Percentiles rank a stretch among this genome's conserved stretches.
These are phyloP conservation scores for Blastocystis sp. DNA, from an alignment of 352 stramenopile genomes.

Conservation along the genomic window DNA sequence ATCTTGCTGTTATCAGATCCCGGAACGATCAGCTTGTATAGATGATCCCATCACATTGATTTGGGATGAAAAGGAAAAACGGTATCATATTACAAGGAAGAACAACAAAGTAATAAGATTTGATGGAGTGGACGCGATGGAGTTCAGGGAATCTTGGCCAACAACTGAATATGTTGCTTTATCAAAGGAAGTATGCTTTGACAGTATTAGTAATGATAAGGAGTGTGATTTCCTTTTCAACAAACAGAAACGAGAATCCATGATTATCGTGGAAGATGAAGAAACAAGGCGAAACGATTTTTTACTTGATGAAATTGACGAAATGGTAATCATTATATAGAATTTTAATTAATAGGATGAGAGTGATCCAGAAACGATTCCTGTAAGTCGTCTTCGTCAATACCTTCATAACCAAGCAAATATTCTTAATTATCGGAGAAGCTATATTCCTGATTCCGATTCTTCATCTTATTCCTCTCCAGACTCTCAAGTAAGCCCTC, in stretches of 20 bases:
- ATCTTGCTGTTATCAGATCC: conserved; percentile 15
- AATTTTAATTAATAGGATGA: not conserved
- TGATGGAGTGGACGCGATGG: conserved; percentile 14
- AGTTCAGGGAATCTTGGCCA: not conserved
- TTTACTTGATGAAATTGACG: conserved; percentile 10
- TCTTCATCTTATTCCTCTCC: not conserved
- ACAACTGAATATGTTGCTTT: not conserved
- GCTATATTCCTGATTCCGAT: not conserved
- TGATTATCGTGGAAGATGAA: conserved; percentile 35
- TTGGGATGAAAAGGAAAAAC: not conserved
- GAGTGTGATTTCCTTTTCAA: conserved; percentile 14
- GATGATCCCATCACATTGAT: not conserved
- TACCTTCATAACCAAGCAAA: not conserved
- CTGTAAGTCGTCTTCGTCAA: conserved; percentile 7
- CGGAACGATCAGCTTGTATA: not conserved
- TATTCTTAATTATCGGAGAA: not conserved
- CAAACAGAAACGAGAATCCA: conserved; percentile 14
- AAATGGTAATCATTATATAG: not conserved
- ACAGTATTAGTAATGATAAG: not conserved
- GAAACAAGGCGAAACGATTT: conserved; percentile 25
- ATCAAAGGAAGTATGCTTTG: not conserved
- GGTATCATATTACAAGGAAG: not conserved
- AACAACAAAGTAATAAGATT: not conserved
- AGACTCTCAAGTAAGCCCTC: not conserved
- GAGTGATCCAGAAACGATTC: not conserved